Evolutionary conservation across 2,329 filamentous ascomycete genomes (phyloP), one percentile per base, ranked within the genome.

Genomic region (Fusarium chuoi): DNA sequence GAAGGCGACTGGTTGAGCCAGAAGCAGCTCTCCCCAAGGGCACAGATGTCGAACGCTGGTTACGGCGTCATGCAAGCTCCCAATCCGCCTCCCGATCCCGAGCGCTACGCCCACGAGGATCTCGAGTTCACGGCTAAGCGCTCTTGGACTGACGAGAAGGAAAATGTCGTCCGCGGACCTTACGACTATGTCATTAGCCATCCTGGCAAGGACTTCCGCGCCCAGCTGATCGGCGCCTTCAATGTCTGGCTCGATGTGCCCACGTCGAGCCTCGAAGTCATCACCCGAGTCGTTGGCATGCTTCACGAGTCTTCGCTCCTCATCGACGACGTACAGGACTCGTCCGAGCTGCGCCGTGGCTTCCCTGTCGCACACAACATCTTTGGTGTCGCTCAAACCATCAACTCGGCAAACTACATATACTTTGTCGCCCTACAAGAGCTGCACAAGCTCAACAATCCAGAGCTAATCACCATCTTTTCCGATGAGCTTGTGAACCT

Each of bases 371-470:
- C 94, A 7, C 93, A 97, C 83, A 90, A 87, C 81, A 94, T 97
- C 77, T 97, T 95, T 79, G 94, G 94, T 70, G 91, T 92, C 7
- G 91, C 94, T 11, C 94, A 97, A 83, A 96, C 94, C 48, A 96
- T 97, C 83, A 97, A 97, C 83, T 93, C 91, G 56, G 94, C 94
- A 73, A 97, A 97, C 83, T 97, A 97, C 83, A 89, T 96, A 67
- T 97, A 96, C 85, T 96, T 97, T 81, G 86, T 88, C 75, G 94
- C 94, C 1, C 87, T 96, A 55, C 89, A 92, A 75, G 93, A 96
- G 82, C 85, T 97, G 15, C 87, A 91, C 74, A 90, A 89, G 76
- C 89, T 97, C 63, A 85, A 87, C 70, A 94, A 94, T 79, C 89
- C 90, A 3, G 85, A 87, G 42, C 89, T 90, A 30, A 88, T 96